Conservation (phyloP, 2,329 filamentous ascomycete species). For the Aspergillus sclerotialis region DNA sequence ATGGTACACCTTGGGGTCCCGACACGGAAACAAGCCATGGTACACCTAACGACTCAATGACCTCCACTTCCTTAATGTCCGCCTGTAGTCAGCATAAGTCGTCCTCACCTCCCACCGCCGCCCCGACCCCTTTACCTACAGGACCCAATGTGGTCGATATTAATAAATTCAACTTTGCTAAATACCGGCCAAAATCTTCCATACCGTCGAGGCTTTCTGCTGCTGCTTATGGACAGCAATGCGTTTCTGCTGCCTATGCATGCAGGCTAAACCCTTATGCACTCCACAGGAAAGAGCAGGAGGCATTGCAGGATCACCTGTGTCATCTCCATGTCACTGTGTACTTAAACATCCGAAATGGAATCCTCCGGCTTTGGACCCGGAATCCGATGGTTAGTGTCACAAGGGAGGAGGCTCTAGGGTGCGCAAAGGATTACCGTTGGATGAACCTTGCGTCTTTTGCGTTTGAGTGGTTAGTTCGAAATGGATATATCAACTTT, state of each 20-base stretch:
- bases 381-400: conserved; percentile 78
- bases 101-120: conserved; percentile 16
- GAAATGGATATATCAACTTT: conserved; percentile 92
- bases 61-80: conserved; percentile 19
- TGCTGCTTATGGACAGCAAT: conserved; percentile 82
- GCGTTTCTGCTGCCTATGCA: conserved; percentile 79
- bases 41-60: conserved; percentile 20
- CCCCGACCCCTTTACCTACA: conserved; percentile 10
- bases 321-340: conserved; percentile 85
- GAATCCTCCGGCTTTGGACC: conserved; percentile 84
- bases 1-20: conserved; percentile 9
- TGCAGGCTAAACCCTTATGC: conserved; percentile 86
- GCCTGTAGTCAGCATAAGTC: conserved; percentile 18
- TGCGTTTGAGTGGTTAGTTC: conserved; percentile 86
- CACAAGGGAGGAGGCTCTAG: conserved; percentile 75
- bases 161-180: conserved; percentile 27
- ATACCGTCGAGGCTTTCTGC: conserved; percentile 69
- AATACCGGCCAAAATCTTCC: conserved; percentile 69
- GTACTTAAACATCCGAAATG: conserved; percentile 93
- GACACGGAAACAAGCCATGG: conserved; percentile 13
- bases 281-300: conserved; percentile 77
- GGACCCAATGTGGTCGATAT: conserved; percentile 14
- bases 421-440: conserved; percentile 77
- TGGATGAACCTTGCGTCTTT: conserved; percentile 87
- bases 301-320: conserved; percentile 70